A percentile compares a stretch with the other conserved stretches of the same genome.
Conservation (phyloP, 2,329 filamentous ascomycete genomes). For the Ceratocystis albifundus region DNA sequence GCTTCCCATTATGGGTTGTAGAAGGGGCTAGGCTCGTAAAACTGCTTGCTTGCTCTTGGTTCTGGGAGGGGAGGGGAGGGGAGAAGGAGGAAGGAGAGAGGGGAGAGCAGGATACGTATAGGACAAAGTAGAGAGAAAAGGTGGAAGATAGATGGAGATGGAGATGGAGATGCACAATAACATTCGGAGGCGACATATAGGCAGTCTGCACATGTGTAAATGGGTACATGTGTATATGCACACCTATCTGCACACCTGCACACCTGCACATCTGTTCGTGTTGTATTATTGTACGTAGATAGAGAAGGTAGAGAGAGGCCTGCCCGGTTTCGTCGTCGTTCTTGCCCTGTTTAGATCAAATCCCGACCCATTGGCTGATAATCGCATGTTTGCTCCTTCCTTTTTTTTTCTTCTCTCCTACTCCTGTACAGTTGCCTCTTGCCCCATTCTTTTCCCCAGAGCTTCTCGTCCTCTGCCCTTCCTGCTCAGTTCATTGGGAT, state of each 20-base stretch:
- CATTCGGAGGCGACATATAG: not conserved
- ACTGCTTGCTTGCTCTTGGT: not conserved
- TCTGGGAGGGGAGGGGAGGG: not conserved
- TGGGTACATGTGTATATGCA: not conserved
- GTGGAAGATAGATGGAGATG: too few species aligned
- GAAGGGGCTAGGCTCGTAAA: not conserved
- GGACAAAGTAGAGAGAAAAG: not conserved
- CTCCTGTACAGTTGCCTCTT: not conserved
- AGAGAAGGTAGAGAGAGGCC: too few species aligned
- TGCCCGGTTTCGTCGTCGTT: not conserved
- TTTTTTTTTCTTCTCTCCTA: not conserved
- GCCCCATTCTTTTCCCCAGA: not conserved
- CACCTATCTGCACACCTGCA: not conserved
- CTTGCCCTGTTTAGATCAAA: not conserved
- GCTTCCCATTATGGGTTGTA: not conserved
- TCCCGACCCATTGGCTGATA: conserved; percentile 1
- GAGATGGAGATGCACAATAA: too few species aligned
- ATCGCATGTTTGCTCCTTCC: not conserved
- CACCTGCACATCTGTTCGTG: not conserved
- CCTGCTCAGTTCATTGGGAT: not conserved
- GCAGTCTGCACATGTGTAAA: not conserved
- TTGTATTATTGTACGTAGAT: not conserved
- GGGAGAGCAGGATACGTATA: not conserved
- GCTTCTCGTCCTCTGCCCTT: not conserved
- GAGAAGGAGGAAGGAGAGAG: not conserved